phyloP scores from a whole-genome alignment of 768 basidiomycete species.

The Boletales sp. region DNA sequence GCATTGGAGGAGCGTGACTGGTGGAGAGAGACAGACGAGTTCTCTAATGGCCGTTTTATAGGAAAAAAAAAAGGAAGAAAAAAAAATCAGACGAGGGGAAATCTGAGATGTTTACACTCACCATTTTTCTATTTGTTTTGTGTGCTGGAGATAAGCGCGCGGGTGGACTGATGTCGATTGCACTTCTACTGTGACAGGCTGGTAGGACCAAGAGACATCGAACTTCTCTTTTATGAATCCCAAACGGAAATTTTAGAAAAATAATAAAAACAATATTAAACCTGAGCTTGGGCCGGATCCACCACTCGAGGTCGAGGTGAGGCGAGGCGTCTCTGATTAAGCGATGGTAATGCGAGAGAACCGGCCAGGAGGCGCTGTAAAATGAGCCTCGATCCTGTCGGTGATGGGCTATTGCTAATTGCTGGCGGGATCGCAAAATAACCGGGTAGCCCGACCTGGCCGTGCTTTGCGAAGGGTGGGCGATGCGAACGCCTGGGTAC shows the following conservation, averaged over 20 bases:
- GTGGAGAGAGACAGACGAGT: constrained; percentile 24
- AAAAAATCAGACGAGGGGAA: background rate
- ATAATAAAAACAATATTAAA: constrained; percentile 1
- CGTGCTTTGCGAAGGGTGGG: background rate
- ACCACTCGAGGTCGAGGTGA: constrained; percentile 22
- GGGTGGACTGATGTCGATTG: too few relatives aligned
- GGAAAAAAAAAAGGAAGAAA: background rate
- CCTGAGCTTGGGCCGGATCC: constrained; percentile 11
- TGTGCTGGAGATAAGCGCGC: too few relatives aligned
- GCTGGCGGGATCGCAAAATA: constrained; percentile 2
- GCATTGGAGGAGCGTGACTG: constrained; percentile 12
- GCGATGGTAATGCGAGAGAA: constrained; percentile 7
- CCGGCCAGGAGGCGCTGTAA: constrained; percentile 14
- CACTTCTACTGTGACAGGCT: constrained; percentile 8
- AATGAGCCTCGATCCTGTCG: constrained; percentile 4
- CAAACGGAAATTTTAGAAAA: background rate
- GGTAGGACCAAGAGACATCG: constrained; percentile 20
- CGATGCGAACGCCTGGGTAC: constrained; percentile 2
- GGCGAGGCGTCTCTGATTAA: constrained; percentile 9
- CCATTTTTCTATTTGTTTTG: constrained; percentile 16
- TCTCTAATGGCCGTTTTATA: constrained; percentile 15
- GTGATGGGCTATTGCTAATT: constrained; percentile 1
- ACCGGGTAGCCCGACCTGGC: constrained; percentile 10
- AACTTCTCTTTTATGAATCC: constrained; percentile 14
- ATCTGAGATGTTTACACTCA: constrained; percentile 7